These are phyloP conservation scores for Gastrolobium villosum DNA, from an alignment of 306 rosid species.

Conservation along the genomic window DNA sequence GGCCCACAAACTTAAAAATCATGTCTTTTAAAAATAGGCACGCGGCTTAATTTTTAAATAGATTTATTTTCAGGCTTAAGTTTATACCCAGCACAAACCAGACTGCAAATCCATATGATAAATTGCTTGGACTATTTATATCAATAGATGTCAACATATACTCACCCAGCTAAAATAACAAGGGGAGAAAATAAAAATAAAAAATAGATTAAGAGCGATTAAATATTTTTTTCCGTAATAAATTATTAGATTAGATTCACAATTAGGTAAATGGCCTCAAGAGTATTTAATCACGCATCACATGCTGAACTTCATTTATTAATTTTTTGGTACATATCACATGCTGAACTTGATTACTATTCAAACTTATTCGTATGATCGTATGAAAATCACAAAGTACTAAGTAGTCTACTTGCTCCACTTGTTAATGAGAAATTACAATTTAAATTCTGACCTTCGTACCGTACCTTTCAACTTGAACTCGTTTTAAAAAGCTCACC, in stretches of 20 bases:
- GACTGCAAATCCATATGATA: no score
- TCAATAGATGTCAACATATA: no score
- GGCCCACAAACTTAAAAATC: no score
- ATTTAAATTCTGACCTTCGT: background rate
- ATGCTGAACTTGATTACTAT: background rate
- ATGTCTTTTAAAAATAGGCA: no score
- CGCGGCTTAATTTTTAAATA: no score
- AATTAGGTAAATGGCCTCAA: background rate
- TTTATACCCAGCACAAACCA: no score
- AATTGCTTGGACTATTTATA: no score
- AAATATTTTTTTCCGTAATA: background rate
- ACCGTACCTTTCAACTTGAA: background rate
- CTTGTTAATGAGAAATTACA: background rate
- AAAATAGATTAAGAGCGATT: background rate
- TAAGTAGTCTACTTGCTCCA: background rate
- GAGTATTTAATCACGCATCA: background rate
- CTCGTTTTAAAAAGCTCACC: background rate
- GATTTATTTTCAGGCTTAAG: no score
- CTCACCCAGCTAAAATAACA: no score
- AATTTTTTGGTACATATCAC: no score
- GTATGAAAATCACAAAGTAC: background rate
- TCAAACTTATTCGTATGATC: background rate
- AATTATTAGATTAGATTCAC: background rate
- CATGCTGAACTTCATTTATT: background rate
- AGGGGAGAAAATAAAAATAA: no score